Conservation (phyloP, 2,329 filamentous ascomycete genomes). For the Colletotrichum magnum region DNA sequence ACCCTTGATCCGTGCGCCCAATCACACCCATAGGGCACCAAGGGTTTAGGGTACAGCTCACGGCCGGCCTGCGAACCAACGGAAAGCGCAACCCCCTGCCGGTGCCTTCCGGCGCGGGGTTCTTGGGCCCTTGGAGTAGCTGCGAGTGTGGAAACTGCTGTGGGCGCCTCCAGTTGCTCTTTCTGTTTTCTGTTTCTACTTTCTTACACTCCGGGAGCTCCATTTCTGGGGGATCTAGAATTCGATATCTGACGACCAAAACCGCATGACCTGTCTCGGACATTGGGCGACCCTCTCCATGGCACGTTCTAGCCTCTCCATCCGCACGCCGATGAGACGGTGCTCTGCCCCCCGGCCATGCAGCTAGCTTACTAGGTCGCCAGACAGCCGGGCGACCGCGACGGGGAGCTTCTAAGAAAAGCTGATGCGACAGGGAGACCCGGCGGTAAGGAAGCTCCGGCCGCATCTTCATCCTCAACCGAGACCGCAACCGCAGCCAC, state of each 20-base stretch:
- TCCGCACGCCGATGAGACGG: no score
- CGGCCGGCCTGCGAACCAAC: no score
- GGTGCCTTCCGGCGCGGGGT: conserved; percentile 16
- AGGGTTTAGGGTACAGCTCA: no score
- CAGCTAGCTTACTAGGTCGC: background rate
- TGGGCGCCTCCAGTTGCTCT: conserved; percentile 33
- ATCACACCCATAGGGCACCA: no score
- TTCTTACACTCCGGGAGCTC: no score
- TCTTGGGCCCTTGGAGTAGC: no score
- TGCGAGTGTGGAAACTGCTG: background rate
- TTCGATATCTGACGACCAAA: conserved; percentile 19
- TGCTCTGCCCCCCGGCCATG: background rate
- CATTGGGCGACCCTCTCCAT: conserved; percentile 23
- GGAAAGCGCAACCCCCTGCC: background rate
- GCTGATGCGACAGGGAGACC: background rate
- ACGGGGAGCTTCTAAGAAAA: conserved; percentile 3
- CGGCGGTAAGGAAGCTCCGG: no score
- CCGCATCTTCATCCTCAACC: no score
- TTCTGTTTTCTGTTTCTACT: conserved; percentile 1
- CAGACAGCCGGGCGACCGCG: background rate
- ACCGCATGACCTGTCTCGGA: conserved; percentile 38
- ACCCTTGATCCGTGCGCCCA: no score
- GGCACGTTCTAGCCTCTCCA: conserved; percentile 28
- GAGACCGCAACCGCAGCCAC: no score
- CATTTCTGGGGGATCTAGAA: conserved; percentile 1